Evolutionary conservation across 2,329 filamentous ascomycete genomes (phyloP), one percentile per base, ranked within the genome.

Genomic region (Alternaria sp.): DNA sequence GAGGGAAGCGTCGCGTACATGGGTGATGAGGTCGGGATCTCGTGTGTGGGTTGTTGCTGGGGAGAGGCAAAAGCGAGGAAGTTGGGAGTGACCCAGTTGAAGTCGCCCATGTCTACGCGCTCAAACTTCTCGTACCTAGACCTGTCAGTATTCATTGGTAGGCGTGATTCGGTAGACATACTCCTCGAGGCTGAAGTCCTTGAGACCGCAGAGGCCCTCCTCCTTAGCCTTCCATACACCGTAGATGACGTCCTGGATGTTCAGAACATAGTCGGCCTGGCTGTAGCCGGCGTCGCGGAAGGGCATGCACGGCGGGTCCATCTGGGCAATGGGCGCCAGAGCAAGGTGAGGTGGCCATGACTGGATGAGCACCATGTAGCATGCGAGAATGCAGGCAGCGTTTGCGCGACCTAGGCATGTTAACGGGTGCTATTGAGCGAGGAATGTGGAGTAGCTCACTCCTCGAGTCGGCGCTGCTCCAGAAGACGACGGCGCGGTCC

Each of bases 141-240:
- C 2, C 11, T 36, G 64, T 79, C 63, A 78, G 74, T 56, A 28
- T 9, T 43, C 7, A n/a, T 36, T 5, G 10, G 10, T 4, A 8
- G 12, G 10, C 1, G 19, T 9, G 19, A 12, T 5, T 9, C 5
- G 12, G 50, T 11, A 26, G 25, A 81, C 87, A 72, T 81, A 89
- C 88, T 97, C 93, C 82, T 97, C 94, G 19, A 99, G 87, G 74
- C 95, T 94, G 78, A 99, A 99, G 78, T 96, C 93, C 78, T 96
- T 93, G 63, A 99, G 85, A 58, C 92, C 92, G 77, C 94, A 96
- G 74, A 97, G 90, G 51, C 91, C 91, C 81, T 97, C 93, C 78
- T 99, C 96, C 84, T 98, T 99, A 49, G 96, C 96, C 80, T 95
- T 97, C 95, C 96, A 99, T 17, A 99, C 93, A 63, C 96, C 96